These are phyloP conservation scores for Cystobasidium slooffiae DNA, from an alignment of 1,284 basidiomycete species.

Conservation along the genomic window DNA sequence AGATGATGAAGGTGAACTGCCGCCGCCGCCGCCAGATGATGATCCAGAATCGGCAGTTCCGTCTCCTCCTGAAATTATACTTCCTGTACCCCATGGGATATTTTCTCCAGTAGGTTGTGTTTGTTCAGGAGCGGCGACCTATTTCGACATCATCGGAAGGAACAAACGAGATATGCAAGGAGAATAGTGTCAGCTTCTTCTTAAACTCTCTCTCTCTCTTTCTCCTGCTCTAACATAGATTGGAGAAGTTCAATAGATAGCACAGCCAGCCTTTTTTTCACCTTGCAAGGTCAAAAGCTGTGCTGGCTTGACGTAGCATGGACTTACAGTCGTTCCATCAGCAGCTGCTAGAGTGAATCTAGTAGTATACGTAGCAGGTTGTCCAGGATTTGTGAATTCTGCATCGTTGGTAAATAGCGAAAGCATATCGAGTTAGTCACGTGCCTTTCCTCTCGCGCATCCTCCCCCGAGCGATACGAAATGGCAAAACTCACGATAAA, in stretches of 20 bases:
- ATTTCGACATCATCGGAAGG: background rate
- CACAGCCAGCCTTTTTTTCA: background rate
- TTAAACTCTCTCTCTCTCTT: too few relatives aligned
- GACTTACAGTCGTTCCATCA: slow-evolving; percentile 62
- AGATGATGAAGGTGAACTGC: background rate
- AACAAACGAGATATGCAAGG: background rate
- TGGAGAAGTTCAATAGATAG: too few relatives aligned
- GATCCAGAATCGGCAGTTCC: slow-evolving; percentile 16
- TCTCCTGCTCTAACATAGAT: too few relatives aligned
- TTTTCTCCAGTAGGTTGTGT: slow-evolving; percentile 64
- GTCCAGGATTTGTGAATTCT: slow-evolving; percentile 53
- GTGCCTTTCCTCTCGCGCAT: slow-evolving; percentile 22
- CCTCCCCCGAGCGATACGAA: too few relatives aligned
- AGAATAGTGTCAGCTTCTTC: too few relatives aligned
- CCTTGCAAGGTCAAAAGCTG: background rate
- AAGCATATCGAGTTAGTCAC: background rate
- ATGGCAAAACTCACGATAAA: slow-evolving; percentile 61
- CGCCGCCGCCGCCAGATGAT: slow-evolving; percentile 16
- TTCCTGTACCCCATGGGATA: slow-evolving; percentile 73
- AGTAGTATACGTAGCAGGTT: slow-evolving; percentile 70
- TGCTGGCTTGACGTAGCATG: slow-evolving; percentile 51
- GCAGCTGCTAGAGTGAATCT: slow-evolving; percentile 75
- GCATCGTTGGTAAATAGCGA: slow-evolving; percentile 47
- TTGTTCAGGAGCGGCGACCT: slow-evolving; percentile 50
- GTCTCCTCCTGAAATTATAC: slow-evolving; percentile 60